Evolutionary conservation across 2,329 filamentous ascomycete species (phyloP), one percentile per base, ranked within the genome.

Genomic region (Ascomycota sp.): DNA sequence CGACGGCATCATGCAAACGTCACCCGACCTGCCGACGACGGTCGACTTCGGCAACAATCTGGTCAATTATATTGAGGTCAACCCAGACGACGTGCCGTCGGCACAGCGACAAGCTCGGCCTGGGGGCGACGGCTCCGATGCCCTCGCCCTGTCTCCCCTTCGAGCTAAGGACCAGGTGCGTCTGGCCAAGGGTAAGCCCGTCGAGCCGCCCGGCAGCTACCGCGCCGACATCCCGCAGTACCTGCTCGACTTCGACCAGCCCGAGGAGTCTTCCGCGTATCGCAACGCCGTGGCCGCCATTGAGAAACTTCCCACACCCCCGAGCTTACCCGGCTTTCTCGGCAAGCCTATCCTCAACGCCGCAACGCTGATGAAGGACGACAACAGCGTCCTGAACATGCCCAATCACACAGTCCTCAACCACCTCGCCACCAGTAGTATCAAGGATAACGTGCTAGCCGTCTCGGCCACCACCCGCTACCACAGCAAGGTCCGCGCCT

Each of bases 41-140:
- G 89, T 98, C 37, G 89, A 98, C 53, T 93, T 91, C 52, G 91
- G 83, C 41, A 95, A 95, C 58, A 92, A 92, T 50, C 64, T 98
- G 12, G 86, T 98, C 55, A 98, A 98, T 57, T 98, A 95, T 52
- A 81, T 98, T 48, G 89, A 98, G 58, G 79, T 95, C 40, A 80
- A 68, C 45, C 72, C 80, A 27, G 76, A 83, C 36, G 76, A 84
- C 47, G 55, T 74, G 25, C 60, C 62, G 9, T 48, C 51, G 24
- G 46, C 40, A n/a, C 41, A 45, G 16, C 16, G 16, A 5, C 16
- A 41, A 53, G 32, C 39, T 44, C 25, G 44, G 43, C 21, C 16
- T 21, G 31, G 32, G 25, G 25, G 27, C 10, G 42, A 45, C 24
- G 36, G 28, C 27, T 30, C 38, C 21, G 41, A 39, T 12, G 25